phyloP scores from a whole-genome alignment of 768 basidiomycete genomes.

The Lenzites betulinus region DNA sequence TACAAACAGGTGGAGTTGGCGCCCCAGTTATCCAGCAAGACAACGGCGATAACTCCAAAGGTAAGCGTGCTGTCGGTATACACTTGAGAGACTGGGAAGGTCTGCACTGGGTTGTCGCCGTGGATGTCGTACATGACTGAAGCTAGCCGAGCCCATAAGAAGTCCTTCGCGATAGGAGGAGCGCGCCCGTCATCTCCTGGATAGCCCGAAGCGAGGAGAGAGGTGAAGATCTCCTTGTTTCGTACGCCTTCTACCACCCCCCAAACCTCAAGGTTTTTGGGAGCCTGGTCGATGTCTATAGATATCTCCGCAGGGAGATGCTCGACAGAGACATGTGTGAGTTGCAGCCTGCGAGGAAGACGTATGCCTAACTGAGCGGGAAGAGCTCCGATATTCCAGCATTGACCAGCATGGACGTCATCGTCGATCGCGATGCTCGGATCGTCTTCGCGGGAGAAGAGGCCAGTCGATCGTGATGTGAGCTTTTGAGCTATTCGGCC shows the following conservation, averaged over 20 bases:
- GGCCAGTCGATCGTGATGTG: neutral
- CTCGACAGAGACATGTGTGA: neutral
- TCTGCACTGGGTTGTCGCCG: neutral
- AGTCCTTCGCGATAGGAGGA: neutral
- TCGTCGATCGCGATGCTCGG: neutral
- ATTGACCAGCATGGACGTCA: neutral
- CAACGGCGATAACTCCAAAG: neutral
- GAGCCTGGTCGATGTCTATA: neutral
- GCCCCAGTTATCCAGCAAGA: constrained; percentile 1
- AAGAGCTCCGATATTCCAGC: neutral
- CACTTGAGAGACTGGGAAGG: neutral
- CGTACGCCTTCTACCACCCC: neutral
- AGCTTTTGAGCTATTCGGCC: neutral
- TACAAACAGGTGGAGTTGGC: neutral
- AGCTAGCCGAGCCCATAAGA: neutral
- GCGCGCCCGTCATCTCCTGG: neutral
- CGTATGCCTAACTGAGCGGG: neutral
- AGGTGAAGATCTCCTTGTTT: neutral
- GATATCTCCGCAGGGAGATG: neutral
- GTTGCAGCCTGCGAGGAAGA: neutral
- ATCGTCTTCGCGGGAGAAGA: neutral
- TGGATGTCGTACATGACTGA: constrained; percentile 2
- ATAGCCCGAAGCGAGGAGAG: neutral
- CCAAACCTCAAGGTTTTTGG: neutral
- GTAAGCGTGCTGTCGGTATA: neutral